A percentile compares a stretch with the other conserved stretches of the same genome.
Conservation (phyloP, 2,329 filamentous ascomycete genomes). For the Phyllosticta paracitricarpa region DNA sequence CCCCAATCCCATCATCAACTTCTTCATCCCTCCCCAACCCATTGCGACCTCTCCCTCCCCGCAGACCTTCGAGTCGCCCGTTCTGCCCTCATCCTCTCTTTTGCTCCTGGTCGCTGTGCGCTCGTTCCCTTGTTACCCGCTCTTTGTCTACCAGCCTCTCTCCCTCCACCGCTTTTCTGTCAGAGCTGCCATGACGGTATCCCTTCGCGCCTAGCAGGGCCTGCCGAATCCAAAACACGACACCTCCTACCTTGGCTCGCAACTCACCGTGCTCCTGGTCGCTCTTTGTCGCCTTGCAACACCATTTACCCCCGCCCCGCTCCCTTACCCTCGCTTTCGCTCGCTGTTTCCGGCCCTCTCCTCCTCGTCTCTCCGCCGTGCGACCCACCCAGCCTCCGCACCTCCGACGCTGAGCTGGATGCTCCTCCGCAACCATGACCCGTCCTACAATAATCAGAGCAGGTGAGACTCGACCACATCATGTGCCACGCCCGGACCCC, state of each 20-base stretch:
- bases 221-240: background rate
- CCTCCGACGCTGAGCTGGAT: constrained; percentile 1
- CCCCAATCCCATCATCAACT: background rate
- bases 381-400: background rate
- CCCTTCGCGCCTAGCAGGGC: background rate
- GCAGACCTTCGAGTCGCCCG: background rate
- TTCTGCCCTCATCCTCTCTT: background rate
- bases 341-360: background rate
- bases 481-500: background rate
- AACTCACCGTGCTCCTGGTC: background rate
- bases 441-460: constrained; percentile 47
- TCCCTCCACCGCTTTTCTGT: background rate
- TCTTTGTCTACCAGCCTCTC: background rate
- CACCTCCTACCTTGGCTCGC: background rate
- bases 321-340: background rate
- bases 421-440: constrained; percentile 33
- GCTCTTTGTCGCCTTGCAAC: background rate
- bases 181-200: background rate
- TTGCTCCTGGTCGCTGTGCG: background rate
- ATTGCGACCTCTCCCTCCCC: background rate
- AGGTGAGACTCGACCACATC: constrained; percentile 29
- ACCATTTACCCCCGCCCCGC: background rate
- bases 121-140: background rate
- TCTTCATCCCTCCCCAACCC: background rate
- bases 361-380: background rate